Base-by-base conservation (phyloP, 192 early-diverging fungal species). In the Cladochytrium replicatum region DNA sequence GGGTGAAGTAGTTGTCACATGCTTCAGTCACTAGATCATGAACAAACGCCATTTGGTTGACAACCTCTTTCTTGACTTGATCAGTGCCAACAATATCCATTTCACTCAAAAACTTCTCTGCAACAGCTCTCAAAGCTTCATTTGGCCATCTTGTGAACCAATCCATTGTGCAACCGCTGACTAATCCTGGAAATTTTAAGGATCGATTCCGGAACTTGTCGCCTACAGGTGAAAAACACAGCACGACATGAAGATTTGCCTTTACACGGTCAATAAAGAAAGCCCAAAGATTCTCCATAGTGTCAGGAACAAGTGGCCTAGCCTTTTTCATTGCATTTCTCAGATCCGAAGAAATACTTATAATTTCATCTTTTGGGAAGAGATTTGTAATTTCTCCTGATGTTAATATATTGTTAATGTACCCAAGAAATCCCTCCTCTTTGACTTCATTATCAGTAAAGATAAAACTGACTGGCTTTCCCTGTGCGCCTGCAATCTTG, bases 221-320 rank as follows among this genome's bases (percentile, higher is more conserved):
- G 9, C 75, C 75, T 13, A 80, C 75, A 29, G 78, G 78, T 13
- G 78, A 80, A 50, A 80, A 80, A 54, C 78, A 80, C 9, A 80
- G 71, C 19, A 77, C 74, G 29, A 80, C 75, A 48, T 80, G 78
- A 15, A 80, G 60, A 44, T 77, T 81, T 11, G 74, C 64, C 43
- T 81, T 81, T 21, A 81, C 78, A 4, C 78, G 69, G 43, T 81
- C 78, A 41, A 81, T 77, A 48, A 81, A 81, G 69, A 81, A 81
- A 43, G 73, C 69, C 78, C 78, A 81, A 9, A 81, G 58, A 39
- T 81, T 80, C 51, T 81, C 78, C 17, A 76, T 58, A 3, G 70
- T 78, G 53, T 81, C 78, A 13, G 67, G 39, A n/a, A 80, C 74
- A 4, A 54, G 41, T 4, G 78, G 78, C 17, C 77, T 48, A 34